Evolutionary conservation across 192 early-diverging fungal genomes (phyloP).

Genomic region (Linnemannia hyalina): DNA sequence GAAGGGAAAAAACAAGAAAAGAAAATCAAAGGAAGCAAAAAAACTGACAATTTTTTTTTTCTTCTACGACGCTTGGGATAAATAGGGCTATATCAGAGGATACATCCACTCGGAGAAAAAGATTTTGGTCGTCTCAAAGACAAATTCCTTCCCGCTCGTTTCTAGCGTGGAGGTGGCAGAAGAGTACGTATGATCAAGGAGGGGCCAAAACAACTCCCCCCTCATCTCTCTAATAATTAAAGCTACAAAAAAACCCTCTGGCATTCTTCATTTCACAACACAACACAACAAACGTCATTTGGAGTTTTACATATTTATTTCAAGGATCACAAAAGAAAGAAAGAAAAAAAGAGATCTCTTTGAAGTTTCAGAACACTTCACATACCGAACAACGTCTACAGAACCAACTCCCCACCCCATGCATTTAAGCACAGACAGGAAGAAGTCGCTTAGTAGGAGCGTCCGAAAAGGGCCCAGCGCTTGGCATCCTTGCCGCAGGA

Average conservation of each 20-base stretch:
- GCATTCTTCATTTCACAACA: neutral
- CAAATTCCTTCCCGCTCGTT: slow-evolving; percentile 57
- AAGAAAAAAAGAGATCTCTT: neutral
- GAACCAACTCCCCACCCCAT: too few relatives aligned
- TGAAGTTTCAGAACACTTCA: neutral
- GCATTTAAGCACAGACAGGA: neutral
- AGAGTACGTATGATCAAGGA: neutral
- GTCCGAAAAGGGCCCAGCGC: slow-evolving; percentile 86
- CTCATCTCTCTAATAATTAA: neutral
- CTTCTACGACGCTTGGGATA: neutral
- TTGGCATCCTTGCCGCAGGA: slow-evolving; percentile 84
- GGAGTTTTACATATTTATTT: neutral
- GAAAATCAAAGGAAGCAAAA: too few relatives aligned
- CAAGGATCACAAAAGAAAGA: neutral
- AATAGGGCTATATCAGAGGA: slow-evolving; percentile 63
- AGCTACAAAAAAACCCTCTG: neutral
- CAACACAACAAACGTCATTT: too few relatives aligned
- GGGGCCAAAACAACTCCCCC: neutral
- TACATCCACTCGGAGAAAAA: slow-evolving; percentile 62
- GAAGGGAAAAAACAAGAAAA: neutral
- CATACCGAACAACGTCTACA: too few relatives aligned
- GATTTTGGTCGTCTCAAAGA: slow-evolving; percentile 58
- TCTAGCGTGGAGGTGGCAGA: slow-evolving; percentile 29
- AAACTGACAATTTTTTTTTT: neutral
- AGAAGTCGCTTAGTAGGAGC: slow-evolving; percentile 75